A percentile compares a stretch with the other conserved stretches of the same genome.
phyloP scores from a whole-genome alignment of 2,329 filamentous ascomycete genomes.

The Scedosporium boydii region DNA sequence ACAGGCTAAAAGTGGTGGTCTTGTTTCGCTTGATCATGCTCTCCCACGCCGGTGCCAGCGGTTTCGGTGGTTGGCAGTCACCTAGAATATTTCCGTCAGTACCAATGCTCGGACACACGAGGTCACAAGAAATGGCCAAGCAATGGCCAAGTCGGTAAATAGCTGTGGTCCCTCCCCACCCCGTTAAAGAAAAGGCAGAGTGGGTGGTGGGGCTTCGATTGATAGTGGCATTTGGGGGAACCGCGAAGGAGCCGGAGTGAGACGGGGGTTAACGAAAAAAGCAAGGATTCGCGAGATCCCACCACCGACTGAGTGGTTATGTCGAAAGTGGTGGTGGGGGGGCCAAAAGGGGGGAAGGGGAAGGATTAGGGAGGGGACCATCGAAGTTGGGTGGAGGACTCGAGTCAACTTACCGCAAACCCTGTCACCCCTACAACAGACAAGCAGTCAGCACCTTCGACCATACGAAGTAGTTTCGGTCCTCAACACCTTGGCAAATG shows the following conservation, averaged over 20 bases:
- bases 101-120: neutral
- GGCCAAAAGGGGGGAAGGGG: constrained; percentile 5
- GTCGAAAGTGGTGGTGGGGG: constrained; percentile 8
- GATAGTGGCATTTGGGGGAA: neutral
- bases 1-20: neutral
- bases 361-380: neutral
- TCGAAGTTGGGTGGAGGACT: neutral
- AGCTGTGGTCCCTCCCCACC: neutral
- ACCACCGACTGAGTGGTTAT: neutral
- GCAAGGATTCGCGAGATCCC: neutral
- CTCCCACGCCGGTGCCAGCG: constrained; percentile 6
- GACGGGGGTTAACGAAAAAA: neutral
- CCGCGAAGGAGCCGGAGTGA: neutral
- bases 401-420: constrained; percentile 5
- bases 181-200: neutral
- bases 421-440: constrained; percentile 1
- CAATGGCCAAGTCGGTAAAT: neutral
- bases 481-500: neutral
- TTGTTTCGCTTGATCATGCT: constrained; percentile 9
- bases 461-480: neutral
- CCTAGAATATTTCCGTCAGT: neutral
- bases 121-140: neutral
- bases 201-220: neutral
- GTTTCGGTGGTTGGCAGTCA: constrained; percentile 4
- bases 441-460: neutral